These are phyloP conservation scores for Annulohypoxylon moriforme DNA, from an alignment of 495 filamentous ascomycete genomes.

Conservation along the genomic window DNA sequence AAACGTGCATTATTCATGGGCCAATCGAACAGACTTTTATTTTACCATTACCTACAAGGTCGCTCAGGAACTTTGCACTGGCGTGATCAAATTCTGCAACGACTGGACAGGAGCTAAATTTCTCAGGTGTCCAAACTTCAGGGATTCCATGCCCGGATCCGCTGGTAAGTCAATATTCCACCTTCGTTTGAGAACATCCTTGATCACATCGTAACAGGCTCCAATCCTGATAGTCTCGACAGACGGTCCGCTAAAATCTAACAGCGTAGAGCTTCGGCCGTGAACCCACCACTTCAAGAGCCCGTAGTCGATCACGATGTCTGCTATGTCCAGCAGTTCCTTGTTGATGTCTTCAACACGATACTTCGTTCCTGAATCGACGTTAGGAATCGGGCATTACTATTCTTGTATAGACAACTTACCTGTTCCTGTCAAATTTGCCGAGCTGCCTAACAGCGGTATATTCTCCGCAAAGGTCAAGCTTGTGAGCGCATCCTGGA, in stretches of 20 bases:
- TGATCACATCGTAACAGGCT: slow-evolving; percentile 51
- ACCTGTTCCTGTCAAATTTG: slow-evolving; percentile 1
- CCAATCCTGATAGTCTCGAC: slow-evolving; percentile 47
- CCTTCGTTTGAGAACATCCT: slow-evolving; percentile 45
- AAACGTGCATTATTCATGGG: neutral
- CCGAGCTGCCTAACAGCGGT: neutral
- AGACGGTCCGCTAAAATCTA: slow-evolving; percentile 45
- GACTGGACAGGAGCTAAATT: slow-evolving; percentile 5
- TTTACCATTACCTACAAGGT: neutral
- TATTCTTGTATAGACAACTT: neutral
- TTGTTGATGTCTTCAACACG: slow-evolving; percentile 49
- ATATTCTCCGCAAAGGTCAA: slow-evolving; percentile 11
- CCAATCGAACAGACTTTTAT: neutral
- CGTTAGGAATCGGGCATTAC: neutral
- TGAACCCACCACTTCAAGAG: slow-evolving; percentile 42
- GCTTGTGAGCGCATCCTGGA: slow-evolving; percentile 6
- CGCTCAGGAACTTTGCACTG: neutral
- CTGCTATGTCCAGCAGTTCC: slow-evolving; percentile 42
- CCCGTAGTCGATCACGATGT: slow-evolving; percentile 52
- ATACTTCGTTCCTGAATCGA: slow-evolving; percentile 40
- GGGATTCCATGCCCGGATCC: slow-evolving; percentile 40
- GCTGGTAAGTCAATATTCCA: slow-evolving; percentile 40
- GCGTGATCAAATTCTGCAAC: slow-evolving; percentile 10
- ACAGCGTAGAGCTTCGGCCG: slow-evolving; percentile 49
- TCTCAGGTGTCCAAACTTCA: slow-evolving; percentile 34